Base-by-base conservation (phyloP, 2,329 filamentous ascomycete species). In the Graphilbum ipis-grandicollis region DNA sequence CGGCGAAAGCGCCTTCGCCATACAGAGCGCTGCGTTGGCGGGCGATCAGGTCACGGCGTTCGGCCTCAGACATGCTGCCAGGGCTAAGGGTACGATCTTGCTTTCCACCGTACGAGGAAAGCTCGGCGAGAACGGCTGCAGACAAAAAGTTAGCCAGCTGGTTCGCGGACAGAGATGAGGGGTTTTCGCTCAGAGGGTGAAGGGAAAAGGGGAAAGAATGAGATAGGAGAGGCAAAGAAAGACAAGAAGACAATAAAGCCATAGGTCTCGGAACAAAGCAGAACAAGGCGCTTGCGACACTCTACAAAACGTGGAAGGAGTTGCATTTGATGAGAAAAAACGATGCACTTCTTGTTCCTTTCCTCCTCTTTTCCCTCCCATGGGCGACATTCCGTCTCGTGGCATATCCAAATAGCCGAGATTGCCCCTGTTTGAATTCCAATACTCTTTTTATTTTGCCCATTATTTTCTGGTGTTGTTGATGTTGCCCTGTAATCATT, bases 21-120 rank as follows among this genome's bases (percentile, higher is more conserved):
- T 96, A 98, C 47, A 98, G 63, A 46, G 88, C 86, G 58, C 79
- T 86, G 59, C 92, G 85, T 62, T 96, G 90, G 53, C 88, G 86
- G 48, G 86, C 82, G 58, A 96, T 93, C 56, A 96, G 69, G 50
- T 96, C 88, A 50, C 88, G 84, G 50, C 88, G 88, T 52, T 93
- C 86, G 50, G 94, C 86, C 63, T 96, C 90, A 54, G 79, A 92
- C 79, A 93, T 81, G 52, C 65, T 60, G 49, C 77, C 76, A 37
- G 83, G 83, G 62, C 82, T 90, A 62, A 85, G 71, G 50, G 82
- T 78, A 55, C 83, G 81, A 52, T 90, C 83, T 54, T 79, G 77
- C 66, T 94, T 94, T 66, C 66, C 70, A 50, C 48, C 54, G 39
- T 50, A 53, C 32, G 46, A 39, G 37, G 52, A 45, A 32, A 63